Base-by-base conservation (phyloP, 306 rosid genomes). In the Vigna unguiculata region DNA sequence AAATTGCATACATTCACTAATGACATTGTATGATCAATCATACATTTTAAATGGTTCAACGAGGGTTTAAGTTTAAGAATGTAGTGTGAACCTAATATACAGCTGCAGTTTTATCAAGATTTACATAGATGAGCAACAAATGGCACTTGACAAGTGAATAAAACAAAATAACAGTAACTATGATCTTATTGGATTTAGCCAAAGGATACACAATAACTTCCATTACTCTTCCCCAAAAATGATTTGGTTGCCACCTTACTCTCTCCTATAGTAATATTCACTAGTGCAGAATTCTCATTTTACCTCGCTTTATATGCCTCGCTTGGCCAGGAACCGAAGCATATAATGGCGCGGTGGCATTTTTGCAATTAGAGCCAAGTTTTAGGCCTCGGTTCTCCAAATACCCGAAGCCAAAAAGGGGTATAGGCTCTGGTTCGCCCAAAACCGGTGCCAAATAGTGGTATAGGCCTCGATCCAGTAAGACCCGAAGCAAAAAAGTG, bases 171-270 rank as follows among this genome's bases (percentile, higher is more conserved):
- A 34, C 22, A 48, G 11, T 24, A 70, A 21, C 43, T 48, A 45
- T 58, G 25, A 67, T n/a, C 43, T 55, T 59, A 81, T 59, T 60
- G 70, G 64, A 69, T 51, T 69, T 69, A 24, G 24, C 21, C 36
- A 30, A 69, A 49, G 36, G 58, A 76, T 81, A 76, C 77, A 60
- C 4, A 4, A 9, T 67, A 69, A 52, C 62, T 76, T 76, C 61
- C 24, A 43, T 51, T 75, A 14, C 40, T 6, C 54, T 43, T 69
- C 11, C 45, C 24, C 20, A 21, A 41, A 69, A 75, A 69, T 51
- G 52, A 9, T 53, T 68, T 46, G 32, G 25, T 65, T 65, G 61
- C 34, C 36, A 55, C 47, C 57, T 66, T 65, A 67, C 12, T 79
- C 38, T 17, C 30, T 41, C 63, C 30, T 54, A 30, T 22, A 22